Percentiles rank a stretch among this genome's conserved stretches.
Conservation (phyloP, 1,284 basidiomycete genomes). For the Termitomyces sp. region DNA sequence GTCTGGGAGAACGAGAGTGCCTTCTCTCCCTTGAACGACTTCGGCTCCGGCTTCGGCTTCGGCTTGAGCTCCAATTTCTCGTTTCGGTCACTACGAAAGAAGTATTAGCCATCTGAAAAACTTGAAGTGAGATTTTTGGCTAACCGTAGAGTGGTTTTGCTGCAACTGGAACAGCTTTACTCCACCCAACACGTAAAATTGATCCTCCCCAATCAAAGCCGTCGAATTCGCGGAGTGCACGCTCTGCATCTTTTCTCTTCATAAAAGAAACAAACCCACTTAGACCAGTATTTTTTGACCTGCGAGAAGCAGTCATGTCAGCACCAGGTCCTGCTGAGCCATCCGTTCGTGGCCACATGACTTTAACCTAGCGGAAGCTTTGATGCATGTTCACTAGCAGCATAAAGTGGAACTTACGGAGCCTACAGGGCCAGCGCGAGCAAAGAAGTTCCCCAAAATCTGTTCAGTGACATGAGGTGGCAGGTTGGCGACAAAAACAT, state of each 20-base stretch:
- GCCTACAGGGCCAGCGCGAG: conserved; percentile 63
- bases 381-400: background rate
- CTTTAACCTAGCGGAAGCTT: conserved; percentile 61
- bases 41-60: conserved; percentile 28
- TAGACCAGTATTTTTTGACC: conserved; percentile 65
- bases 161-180: conserved; percentile 88
- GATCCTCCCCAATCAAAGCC: conserved; percentile 90
- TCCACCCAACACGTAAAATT: conserved; percentile 87
- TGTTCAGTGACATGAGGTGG: conserved; percentile 83
- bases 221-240: conserved; percentile 81
- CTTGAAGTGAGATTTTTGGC: conserved; percentile 20
- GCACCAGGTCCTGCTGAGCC: conserved; percentile 59
- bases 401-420: conserved; percentile 37
- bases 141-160: conserved; percentile 76
- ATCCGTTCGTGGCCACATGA: conserved; percentile 91
- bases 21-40: conserved; percentile 43
- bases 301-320: conserved; percentile 67
- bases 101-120: background rate
- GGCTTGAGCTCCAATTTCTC: conserved; percentile 20
- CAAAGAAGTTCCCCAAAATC: conserved; percentile 82
- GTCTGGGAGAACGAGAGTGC: conserved; percentile 45
- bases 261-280: conserved; percentile 97
- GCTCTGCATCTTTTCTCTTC: conserved; percentile 87
- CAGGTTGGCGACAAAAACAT: conserved; percentile 90
- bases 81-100: conserved; percentile 14